Percentiles rank a stretch among this genome's conserved stretches.
Conservation (phyloP, 2,329 filamentous ascomycete species). For the Bimuria novae-zelandiae region DNA sequence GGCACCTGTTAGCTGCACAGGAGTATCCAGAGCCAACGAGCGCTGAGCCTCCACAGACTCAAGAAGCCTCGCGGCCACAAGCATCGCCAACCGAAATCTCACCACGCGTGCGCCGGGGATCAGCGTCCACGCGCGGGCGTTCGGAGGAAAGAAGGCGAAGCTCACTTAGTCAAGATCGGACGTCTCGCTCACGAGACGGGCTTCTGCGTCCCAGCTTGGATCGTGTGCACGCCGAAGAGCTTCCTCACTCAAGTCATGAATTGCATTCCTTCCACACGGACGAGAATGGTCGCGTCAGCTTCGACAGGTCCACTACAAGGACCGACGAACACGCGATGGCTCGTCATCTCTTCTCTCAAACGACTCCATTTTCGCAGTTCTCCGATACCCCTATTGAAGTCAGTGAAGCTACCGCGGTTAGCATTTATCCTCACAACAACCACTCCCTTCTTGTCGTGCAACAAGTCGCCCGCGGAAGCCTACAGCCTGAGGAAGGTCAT, state of each 20-base stretch:
- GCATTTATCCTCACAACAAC: slow-evolving; percentile 67
- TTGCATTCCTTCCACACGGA: slow-evolving; percentile 35
- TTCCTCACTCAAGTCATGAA: slow-evolving; percentile 37
- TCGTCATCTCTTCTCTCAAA: slow-evolving; percentile 54
- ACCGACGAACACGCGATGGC: slow-evolving; percentile 46
- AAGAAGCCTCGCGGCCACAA: slow-evolving; percentile 17
- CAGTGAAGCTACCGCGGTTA: slow-evolving; percentile 64
- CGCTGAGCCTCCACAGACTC: slow-evolving; percentile 11
- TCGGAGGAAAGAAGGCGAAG: slow-evolving; percentile 37
- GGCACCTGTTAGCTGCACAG: slow-evolving; percentile 25
- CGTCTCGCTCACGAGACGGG: slow-evolving; percentile 33
- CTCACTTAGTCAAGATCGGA: slow-evolving; percentile 34
- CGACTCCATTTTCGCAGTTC: slow-evolving; percentile 55
- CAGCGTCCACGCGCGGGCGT: slow-evolving; percentile 29
- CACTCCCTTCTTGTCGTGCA: slow-evolving; percentile 68
- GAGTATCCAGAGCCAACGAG: slow-evolving; percentile 16
- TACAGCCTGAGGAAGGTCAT: slow-evolving; percentile 23
- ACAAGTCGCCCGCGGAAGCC: slow-evolving; percentile 45
- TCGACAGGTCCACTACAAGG: slow-evolving; percentile 45
- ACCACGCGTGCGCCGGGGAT: slow-evolving; percentile 28
- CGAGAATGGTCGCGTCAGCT: slow-evolving; percentile 42
- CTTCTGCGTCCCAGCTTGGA: slow-evolving; percentile 28
- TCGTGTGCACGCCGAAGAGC: slow-evolving; percentile 34
- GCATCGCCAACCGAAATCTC: slow-evolving; percentile 24
- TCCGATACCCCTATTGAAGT: slow-evolving; percentile 61